These are phyloP conservation scores for Leishmania mexicana DNA, from an alignment of 208 protist species.

Conservation along the genomic window DNA sequence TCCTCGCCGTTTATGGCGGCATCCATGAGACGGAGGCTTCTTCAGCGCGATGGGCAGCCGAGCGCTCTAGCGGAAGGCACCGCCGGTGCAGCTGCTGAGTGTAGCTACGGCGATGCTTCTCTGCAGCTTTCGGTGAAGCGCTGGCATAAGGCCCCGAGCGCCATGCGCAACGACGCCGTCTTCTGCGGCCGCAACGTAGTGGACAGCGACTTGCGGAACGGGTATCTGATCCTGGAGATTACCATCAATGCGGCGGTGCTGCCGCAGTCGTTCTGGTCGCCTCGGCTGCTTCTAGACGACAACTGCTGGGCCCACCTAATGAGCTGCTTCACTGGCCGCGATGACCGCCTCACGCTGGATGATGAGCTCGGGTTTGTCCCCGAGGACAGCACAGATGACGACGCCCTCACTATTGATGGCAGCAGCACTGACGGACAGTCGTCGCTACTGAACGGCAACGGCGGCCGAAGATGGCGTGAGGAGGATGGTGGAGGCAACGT, in stretches of 20 bases:
- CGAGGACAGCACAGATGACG: slow-evolving; percentile 1
- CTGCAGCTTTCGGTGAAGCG: not conserved
- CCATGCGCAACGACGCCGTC: slow-evolving; percentile 39
- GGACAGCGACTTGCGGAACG: slow-evolving; percentile 74
- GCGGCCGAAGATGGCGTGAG: not conserved
- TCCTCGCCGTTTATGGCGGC: not conserved
- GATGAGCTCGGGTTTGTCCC: slow-evolving; percentile 12
- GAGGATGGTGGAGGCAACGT: not conserved
- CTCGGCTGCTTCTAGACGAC: slow-evolving; percentile 31
- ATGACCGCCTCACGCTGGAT: slow-evolving; percentile 40
- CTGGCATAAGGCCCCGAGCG: slow-evolving; percentile 26
- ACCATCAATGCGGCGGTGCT: slow-evolving; percentile 39
- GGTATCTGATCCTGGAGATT: slow-evolving; percentile 72
- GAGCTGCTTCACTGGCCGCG: slow-evolving; percentile 57
- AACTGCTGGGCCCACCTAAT: slow-evolving; percentile 56
- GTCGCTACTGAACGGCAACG: not conserved
- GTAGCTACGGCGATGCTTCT: not conserved
- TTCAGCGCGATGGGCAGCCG: not conserved
- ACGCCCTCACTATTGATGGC: not conserved
- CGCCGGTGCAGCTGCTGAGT: not conserved
- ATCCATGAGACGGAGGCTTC: not conserved
- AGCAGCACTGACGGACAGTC: slow-evolving; percentile 2
- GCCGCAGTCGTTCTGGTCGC: slow-evolving; percentile 32
- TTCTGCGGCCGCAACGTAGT: slow-evolving; percentile 70
- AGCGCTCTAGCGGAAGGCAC: not conserved